Percentiles rank a stretch among this genome's conserved stretches.
Evolutionary conservation across 2,329 filamentous ascomycete genomes (phyloP).

Genomic region (Thelonectria olida): DNA sequence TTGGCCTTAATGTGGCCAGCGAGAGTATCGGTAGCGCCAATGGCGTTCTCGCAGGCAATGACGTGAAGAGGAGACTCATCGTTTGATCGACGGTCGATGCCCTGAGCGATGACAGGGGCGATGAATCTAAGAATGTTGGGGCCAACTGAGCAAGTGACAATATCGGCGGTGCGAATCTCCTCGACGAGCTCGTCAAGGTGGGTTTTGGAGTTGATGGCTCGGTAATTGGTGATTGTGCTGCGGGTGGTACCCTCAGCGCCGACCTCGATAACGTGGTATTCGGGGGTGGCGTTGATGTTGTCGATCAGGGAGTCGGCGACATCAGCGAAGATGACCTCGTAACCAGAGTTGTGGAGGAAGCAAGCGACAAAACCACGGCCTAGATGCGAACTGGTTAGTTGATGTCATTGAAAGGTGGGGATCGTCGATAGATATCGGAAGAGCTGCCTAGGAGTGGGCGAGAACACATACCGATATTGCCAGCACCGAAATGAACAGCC

Average conservation of each 20-base stretch:
- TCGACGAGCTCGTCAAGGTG: constrained; percentile 83
- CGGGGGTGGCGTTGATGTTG: constrained; percentile 75
- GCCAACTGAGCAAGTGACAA: constrained; percentile 96
- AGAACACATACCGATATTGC: constrained; percentile 74
- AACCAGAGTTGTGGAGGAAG: constrained; percentile 94
- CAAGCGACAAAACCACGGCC: constrained; percentile 86
- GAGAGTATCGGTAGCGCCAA: constrained; percentile 90
- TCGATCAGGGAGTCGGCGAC: constrained; percentile 87
- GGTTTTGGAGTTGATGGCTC: constrained; percentile 93
- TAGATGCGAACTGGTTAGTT: constrained; percentile 35
- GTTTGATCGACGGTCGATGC: constrained; percentile 79
- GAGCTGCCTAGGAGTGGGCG: not conserved
- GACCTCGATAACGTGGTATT: constrained; percentile 94
- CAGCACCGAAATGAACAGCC: constrained; percentile 86
- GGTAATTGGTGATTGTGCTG: constrained; percentile 92
- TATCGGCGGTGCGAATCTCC: constrained; percentile 86
- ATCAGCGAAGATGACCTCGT: constrained; percentile 96
- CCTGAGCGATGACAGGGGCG: constrained; percentile 93
- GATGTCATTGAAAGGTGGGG: not conserved
- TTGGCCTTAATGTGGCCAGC: constrained; percentile 83
- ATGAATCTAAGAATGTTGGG: constrained; percentile 97
- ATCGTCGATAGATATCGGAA: not conserved
- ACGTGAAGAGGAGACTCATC: constrained; percentile 78
- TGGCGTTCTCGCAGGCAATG: constrained; percentile 98
- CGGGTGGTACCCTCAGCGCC: constrained; percentile 82